These are phyloP conservation scores for Cadophora sp. DNA, from an alignment of 2,329 filamentous ascomycete genomes.

Conservation along the genomic window DNA sequence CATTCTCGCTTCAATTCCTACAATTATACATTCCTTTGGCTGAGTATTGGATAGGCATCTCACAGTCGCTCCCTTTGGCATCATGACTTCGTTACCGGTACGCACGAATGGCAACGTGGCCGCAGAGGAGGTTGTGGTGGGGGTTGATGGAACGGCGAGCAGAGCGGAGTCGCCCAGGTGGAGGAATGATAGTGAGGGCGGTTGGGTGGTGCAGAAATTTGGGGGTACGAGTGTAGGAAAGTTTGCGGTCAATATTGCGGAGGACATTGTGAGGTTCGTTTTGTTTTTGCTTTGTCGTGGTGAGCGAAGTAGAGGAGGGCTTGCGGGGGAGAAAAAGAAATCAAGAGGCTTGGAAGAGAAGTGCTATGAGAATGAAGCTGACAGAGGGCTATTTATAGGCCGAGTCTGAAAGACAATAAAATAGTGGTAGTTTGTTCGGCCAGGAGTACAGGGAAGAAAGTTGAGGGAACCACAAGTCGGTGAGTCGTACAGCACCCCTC, in stretches of 20 bases:
- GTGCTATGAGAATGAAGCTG: slow-evolving; percentile 8
- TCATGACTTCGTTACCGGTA: slow-evolving; percentile 17
- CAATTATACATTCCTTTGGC: not conserved
- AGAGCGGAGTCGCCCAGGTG: slow-evolving; percentile 21
- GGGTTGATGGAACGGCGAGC: slow-evolving; percentile 13
- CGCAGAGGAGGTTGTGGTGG: slow-evolving; percentile 11
- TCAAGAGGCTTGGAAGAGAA: not conserved
- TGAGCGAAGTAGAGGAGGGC: not conserved
- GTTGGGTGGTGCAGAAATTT: slow-evolving; percentile 94
- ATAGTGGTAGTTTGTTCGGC: slow-evolving; percentile 96
- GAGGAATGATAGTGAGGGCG: slow-evolving; percentile 43
- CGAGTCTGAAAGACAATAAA: slow-evolving; percentile 69
- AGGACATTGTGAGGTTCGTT: slow-evolving; percentile 70
- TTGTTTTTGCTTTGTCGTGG: not conserved
- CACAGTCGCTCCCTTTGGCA: slow-evolving; percentile 9
- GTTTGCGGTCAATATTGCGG: slow-evolving; percentile 78
- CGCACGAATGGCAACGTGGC: slow-evolving; percentile 10
- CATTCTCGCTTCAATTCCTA: slow-evolving; percentile 1
- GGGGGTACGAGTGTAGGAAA: slow-evolving; percentile 96
- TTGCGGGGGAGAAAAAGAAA: slow-evolving; percentile 24
- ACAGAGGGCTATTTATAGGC: slow-evolving; percentile 48
- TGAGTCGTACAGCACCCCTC: slow-evolving; percentile 55
- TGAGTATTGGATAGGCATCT: not conserved
- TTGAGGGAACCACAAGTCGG: slow-evolving; percentile 94
- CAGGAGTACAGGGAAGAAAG: slow-evolving; percentile 91